These are phyloP conservation scores for Parietichytrium sp. DNA, from an alignment of 108 stramenopile genomes.

Conservation along the genomic window DNA sequence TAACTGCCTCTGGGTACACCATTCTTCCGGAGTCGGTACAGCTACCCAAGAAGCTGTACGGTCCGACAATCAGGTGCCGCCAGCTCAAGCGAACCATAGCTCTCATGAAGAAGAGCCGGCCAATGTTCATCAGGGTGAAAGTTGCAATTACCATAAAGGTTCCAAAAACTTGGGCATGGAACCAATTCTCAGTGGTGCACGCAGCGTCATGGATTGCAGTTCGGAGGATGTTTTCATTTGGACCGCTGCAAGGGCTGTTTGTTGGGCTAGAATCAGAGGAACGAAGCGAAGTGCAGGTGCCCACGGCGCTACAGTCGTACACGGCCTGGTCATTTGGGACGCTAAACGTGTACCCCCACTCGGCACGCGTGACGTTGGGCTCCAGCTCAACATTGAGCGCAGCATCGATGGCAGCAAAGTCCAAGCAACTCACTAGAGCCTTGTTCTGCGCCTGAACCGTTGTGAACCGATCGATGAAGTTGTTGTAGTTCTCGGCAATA, in stretches of 20 bases:
- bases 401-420: not conserved
- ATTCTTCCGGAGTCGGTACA: not conserved
- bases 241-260: not conserved
- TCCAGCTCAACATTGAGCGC: not conserved
- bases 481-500: not conserved
- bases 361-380: too few relatives aligned
- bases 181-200: slow-evolving; percentile 21
- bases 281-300: slow-evolving; percentile 1
- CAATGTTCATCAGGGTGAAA: slow-evolving; percentile 15
- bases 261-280: not conserved
- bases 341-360: not conserved
- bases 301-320: not conserved
- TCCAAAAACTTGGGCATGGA: not conserved
- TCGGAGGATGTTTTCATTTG: not conserved
- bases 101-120: not conserved
- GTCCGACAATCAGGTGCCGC: not conserved
- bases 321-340: not conserved
- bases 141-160: not conserved
- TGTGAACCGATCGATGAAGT: not conserved
- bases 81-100: not conserved
- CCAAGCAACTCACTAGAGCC: not conserved
- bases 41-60: not conserved
- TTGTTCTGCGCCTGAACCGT: not conserved
- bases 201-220: not conserved
- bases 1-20: slow-evolving; percentile 5